Base-by-base conservation (phyloP, 148 eudicot genomes). In the Amaranthus hypochondriacus region DNA sequence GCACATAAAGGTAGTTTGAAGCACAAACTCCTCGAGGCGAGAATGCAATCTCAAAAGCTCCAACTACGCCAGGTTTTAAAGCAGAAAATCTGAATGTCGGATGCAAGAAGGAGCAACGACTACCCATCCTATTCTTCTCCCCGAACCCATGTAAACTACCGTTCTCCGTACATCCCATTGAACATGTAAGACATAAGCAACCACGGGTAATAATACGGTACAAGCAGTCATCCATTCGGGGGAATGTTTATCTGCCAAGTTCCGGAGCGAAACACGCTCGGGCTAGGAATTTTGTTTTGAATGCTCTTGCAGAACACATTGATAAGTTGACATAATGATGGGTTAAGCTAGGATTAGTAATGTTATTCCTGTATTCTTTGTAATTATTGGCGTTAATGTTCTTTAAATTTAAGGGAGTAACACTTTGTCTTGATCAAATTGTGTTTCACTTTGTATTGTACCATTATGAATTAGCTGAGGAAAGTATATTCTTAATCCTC, bases 51-150 rank as follows among this genome's bases (percentile, higher is more conserved):
- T 63, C 95, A 91, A 28, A 91, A 91, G 81, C 18, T 88, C 70
- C 98, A 91, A 80, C 72, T 89, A 78, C 84, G 89, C 66, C 96
- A 92, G n/a, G 93, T 92, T 71, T 78, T 92, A 56, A 86, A 92
- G 82, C 89, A 88, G 84, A 86, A 82, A 76, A 81, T 85, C 63
- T 87, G 18, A 75, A 58, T 48, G 56, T 49, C 14, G 28, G 42
- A 66, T 42, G 49, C 39, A 49, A 48, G 64, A 14, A 12, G 42
- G 39, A 8, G 1, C 39, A 28, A 28, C 39, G 39, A 28, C 0
- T 57, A 65, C 18, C 55, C n/a, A 49, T 66, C 54, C 39, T 9
- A 48, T 55, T 77, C 60, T 15, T 73, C 57, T 3, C 48, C 66
- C 65, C 49, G 10, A 12, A 15, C 68, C 11, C 48, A 64, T 69